Evolutionary conservation across 441 rosid genomes (phyloP), one percentile per base, ranked within the genome.

Genomic region (Macaranga tanarius): DNA sequence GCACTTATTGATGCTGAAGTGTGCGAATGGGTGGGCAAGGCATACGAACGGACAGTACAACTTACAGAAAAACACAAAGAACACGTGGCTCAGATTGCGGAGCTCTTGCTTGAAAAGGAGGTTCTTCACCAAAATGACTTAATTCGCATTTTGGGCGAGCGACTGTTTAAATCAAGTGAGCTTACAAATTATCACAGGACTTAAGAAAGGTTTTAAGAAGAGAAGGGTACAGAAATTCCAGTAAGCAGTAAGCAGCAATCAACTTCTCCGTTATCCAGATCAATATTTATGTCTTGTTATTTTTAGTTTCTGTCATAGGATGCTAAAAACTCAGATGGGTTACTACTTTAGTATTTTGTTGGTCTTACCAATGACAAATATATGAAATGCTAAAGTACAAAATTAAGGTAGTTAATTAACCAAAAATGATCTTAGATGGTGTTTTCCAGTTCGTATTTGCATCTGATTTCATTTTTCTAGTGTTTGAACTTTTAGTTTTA

Each of bases 81-180:
- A 71, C 83, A 68, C 15, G 89, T 90, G 47, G 90, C 90, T 38
- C 74, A 79, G 78, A 71, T 90, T 44, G 91, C 93, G 1, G 89
- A 87, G 69, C 59, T 87, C 77, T 73, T 90, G 72, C 89, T 88
- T 0, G 85, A 88, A 62, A 90, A 88, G 80, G 91, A 88, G 66
- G 89, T 87, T 50, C 82, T 90, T 38, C 91, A 86, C 79, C 96
- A 88, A 79, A 90, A 87, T 5, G 93, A 88, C 67, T 77, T 86
- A 82, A 65, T 80, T 28, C 73, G 61, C 17, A 81, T 86, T 25
- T 73, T 87, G 17, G 92, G 92, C 0, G 90, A 87, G 67, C 80
- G 93, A 10, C 92, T 86, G 0, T 88, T 90, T 31, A 85, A 84
- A 78, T 50, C 86, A 0, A 58, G 38, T 2, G 95, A 90, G 73